Conservation (phyloP, 768 basidiomycete genomes). For the Sporobolomyces pararoseus region DNA sequence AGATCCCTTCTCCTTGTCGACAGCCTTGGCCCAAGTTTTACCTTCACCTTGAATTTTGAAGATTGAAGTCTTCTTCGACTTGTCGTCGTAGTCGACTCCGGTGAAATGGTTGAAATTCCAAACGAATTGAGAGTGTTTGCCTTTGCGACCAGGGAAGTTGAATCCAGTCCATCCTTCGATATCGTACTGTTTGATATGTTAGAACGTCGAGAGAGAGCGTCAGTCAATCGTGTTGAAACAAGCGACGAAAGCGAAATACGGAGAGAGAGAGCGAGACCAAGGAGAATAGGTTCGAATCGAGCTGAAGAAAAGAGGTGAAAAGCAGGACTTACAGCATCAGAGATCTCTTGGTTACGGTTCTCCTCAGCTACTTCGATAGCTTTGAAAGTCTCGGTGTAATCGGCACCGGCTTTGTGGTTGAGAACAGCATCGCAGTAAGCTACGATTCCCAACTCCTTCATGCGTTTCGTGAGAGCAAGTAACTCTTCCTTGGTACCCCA, state of each 20-base stretch:
- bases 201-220: background rate
- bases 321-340: slow-evolving; percentile 40
- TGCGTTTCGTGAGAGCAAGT: slow-evolving; percentile 8
- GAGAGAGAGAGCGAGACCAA: background rate
- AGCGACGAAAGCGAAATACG: too few relatives aligned
- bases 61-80: slow-evolving; percentile 47
- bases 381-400: slow-evolving; percentile 51
- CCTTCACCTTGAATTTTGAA: slow-evolving; percentile 52
- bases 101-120: slow-evolving; percentile 44
- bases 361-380: slow-evolving; percentile 52
- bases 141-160: slow-evolving; percentile 52
- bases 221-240: too few relatives aligned
- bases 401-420: slow-evolving; percentile 53
- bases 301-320: background rate
- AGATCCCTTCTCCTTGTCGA: slow-evolving; percentile 51
- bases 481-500: slow-evolving; percentile 53
- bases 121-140: slow-evolving; percentile 50
- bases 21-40: slow-evolving; percentile 50
- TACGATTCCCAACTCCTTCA: slow-evolving; percentile 51
- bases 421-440: slow-evolving; percentile 49
- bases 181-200: slow-evolving; percentile 43
- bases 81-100: slow-evolving; percentile 53
- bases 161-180: slow-evolving; percentile 53
- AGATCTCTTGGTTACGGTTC: slow-evolving; percentile 50
- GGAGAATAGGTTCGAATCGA: background rate